Evolutionary conservation across 371 early-diverging fungal species (phyloP), one percentile per base, ranked within the genome.

Genomic region (Haplosporangium sp.): DNA sequence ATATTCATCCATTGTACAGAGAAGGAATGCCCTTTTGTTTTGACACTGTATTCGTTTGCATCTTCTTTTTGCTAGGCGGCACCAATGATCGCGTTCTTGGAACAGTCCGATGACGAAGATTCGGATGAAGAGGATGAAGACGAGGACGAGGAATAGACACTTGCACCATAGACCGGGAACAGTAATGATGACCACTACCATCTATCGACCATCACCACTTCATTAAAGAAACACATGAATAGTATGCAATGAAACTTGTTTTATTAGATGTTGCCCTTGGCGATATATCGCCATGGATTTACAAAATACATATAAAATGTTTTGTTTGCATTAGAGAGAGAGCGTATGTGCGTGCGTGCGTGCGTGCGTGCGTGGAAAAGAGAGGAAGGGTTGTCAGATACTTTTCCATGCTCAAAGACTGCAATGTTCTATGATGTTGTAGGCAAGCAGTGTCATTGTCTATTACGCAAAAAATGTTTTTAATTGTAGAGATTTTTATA

Each of bases 71-170:
- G 29, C 29, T 57, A 75, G 76, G 58, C 79, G 1, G 47, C 62
- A 6, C 79, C 79, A 0, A 67, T 77, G 79, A 77, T 77, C 42
- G 47, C 58, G 48, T 77, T 64, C 64, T 43, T 77, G 73, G 79
- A 77, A 58, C 67, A 67, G 55, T 56, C 77, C 7, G 76, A 76
- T 7, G 74, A 74, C n/a, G 74, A 74, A 6, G 69, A 64, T 36
- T 45, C 46, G 11, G 68, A 67, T 5, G 65, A 59, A 0, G 71
- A 64, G 0, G 71, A 72, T 12, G 73, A 73, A 0, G 65, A 62
- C 0, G 75, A 74, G 6, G 69, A 71, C 16, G 56, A 52, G 0
- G 58, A 64, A 40, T 59, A 59, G 46, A 41, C 11, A 9, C 2
- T 16, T 53, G 21, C 45, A 16, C 18, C 16, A 21, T 16, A 14